Evolutionary conservation across 148 eudicot genomes (phyloP).

Genomic region (Rhododendron vialii): DNA sequence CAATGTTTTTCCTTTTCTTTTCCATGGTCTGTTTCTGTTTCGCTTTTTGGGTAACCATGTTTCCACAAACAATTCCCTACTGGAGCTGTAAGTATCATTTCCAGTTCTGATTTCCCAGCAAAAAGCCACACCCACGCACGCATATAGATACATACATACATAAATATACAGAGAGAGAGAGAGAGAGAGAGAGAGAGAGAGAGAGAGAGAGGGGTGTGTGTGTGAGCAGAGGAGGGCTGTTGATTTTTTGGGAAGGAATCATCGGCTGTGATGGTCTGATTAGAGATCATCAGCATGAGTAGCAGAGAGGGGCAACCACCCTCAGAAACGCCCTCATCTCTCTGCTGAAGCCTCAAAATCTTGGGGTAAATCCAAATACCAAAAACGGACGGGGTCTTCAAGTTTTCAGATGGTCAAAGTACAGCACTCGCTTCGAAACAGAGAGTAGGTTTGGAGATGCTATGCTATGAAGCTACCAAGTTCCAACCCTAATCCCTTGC

Average conservation of each 20-base stretch:
- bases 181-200: neutral
- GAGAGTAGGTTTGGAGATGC: neutral
- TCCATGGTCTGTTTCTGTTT: neutral
- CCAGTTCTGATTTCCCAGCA: neutral
- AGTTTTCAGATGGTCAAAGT: neutral
- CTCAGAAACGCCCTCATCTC: neutral
- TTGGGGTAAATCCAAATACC: too few relatives aligned
- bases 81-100: neutral
- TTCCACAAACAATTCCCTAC: too few relatives aligned
- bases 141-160: neutral
- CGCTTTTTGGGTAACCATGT: neutral
- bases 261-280: neutral
- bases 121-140: neutral
- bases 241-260: neutral
- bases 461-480: neutral
- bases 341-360: neutral
- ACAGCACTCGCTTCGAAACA: neutral
- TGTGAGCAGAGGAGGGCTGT: neutral
- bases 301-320: slow-evolving; percentile 1
- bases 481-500: neutral
- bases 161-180: neutral
- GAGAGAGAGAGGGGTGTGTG: neutral
- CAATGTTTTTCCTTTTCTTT: neutral
- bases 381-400: too few relatives aligned
- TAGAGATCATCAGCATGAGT: neutral